Conservation (phyloP, 2,329 filamentous ascomycete species). For the Epichloe aotearoae region DNA sequence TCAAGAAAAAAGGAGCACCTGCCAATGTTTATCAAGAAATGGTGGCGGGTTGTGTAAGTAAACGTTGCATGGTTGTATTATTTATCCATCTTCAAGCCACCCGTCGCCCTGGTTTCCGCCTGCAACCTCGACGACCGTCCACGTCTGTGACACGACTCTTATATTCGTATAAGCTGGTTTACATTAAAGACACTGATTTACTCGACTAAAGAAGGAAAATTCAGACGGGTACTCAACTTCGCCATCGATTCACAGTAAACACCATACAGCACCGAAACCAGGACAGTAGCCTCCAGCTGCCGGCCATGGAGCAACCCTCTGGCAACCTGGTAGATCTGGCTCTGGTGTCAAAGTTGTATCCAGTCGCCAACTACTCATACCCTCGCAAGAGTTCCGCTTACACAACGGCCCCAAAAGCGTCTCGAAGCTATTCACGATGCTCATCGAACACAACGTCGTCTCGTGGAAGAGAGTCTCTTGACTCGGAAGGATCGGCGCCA, state of each 20-base stretch:
- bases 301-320: slow-evolving; percentile 21
- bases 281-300: neutral
- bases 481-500: slow-evolving; percentile 32
- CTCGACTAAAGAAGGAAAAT: no score
- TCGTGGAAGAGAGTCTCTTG: slow-evolving; percentile 17
- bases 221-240: no score
- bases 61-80: neutral
- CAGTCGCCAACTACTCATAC: slow-evolving; percentile 28
- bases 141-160: neutral
- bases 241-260: no score
- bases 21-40: neutral
- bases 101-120: neutral
- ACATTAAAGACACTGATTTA: no score
- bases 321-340: slow-evolving; percentile 24
- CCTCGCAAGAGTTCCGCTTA: slow-evolving; percentile 17
- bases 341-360: slow-evolving; percentile 26
- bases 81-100: slow-evolving; percentile 1
- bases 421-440: neutral
- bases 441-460: slow-evolving; percentile 2
- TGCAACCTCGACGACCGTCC: neutral
- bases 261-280: neutral
- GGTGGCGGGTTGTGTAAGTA: neutral
- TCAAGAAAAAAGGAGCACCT: neutral
- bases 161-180: neutral
- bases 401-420: neutral